Conservation (phyloP, 2,329 filamentous ascomycete genomes). For the Canariomyces notabilis region DNA sequence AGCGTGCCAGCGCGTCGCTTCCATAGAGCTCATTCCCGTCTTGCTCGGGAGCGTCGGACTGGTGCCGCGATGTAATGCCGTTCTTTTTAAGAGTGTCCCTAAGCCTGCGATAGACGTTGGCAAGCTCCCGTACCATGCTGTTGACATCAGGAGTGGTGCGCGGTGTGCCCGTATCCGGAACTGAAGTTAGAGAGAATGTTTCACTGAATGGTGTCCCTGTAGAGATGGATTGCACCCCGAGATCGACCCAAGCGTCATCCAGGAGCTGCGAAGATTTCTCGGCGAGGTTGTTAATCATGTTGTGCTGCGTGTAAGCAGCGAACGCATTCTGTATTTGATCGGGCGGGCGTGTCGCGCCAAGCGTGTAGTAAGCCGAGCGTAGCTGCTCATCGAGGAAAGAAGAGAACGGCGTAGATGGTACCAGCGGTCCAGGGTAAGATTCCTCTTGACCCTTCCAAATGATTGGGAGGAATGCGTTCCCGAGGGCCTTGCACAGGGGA, state of each 20-base stretch:
- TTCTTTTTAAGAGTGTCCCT: conserved; percentile 55
- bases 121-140: conserved; percentile 49
- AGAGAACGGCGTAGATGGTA: conserved; percentile 54
- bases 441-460: conserved; percentile 93
- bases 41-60: conserved; percentile 27
- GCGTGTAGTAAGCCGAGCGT: conserved; percentile 37
- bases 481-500: conserved; percentile 91
- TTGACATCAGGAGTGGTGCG: conserved; percentile 27
- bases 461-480: conserved; percentile 90
- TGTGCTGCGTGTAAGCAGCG: conserved; percentile 34
- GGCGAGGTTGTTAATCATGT: conserved; percentile 37
- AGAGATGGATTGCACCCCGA: conserved; percentile 28
- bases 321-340: conserved; percentile 35
- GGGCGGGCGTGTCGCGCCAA: conserved; percentile 31
- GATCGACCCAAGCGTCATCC: conserved; percentile 42
- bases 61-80: conserved; percentile 40
- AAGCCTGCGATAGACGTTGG: conserved; percentile 56
- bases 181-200: conserved; percentile 36
- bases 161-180: conserved; percentile 25
- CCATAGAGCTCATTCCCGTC: conserved; percentile 43
- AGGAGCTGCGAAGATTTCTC: conserved; percentile 34
- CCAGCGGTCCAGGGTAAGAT: conserved; percentile 68
- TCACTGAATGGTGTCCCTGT: conserved; percentile 40
- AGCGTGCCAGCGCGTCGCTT: conserved; percentile 57
- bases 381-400: conserved; percentile 63